These are phyloP conservation scores for Knoxdaviesia capensis DNA, from an alignment of 2,329 filamentous ascomycete species.

Conservation along the genomic window DNA sequence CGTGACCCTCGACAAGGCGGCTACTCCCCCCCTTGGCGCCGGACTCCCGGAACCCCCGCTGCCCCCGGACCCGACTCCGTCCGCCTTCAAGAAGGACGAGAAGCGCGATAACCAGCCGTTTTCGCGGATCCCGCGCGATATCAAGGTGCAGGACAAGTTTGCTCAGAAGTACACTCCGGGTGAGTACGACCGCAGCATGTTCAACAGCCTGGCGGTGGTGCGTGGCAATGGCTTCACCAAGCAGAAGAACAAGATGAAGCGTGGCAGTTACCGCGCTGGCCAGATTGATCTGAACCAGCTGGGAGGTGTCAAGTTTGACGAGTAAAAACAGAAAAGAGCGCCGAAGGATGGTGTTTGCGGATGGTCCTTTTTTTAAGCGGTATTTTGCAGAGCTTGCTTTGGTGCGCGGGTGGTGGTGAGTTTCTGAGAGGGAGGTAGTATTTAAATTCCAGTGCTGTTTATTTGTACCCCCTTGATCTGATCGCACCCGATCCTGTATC, in stretches of 20 bases:
- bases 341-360: background rate
- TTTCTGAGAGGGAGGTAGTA: too few species aligned
- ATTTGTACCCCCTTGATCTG: too few species aligned
- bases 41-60: conserved; percentile 25
- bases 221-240: conserved; percentile 97
- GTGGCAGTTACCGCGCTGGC: conserved; percentile 77
- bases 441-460: too few species aligned
- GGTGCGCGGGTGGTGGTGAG: too few species aligned
- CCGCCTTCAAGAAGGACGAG: conserved; percentile 19
- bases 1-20: conserved; percentile 31
- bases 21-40: conserved; percentile 19
- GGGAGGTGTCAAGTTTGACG: conserved; percentile 88
- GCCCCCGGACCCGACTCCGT: conserved; percentile 25
- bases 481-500: background rate
- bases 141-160: conserved; percentile 46
- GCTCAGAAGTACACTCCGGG: conserved; percentile 70
- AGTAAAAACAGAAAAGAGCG: conserved; percentile 24
- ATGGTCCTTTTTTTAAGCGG: too few species aligned
- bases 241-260: conserved; percentile 98
- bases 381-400: too few species aligned
- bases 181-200: conserved; percentile 75
- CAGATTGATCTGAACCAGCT: conserved; percentile 63
- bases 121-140: conserved; percentile 54
- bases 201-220: conserved; percentile 73
- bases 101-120: conserved; percentile 48